Evolutionary conservation across 805 yeast genomes (phyloP), one percentile per base, ranked within the genome.

Genomic region (Lipomyces sp.): DNA sequence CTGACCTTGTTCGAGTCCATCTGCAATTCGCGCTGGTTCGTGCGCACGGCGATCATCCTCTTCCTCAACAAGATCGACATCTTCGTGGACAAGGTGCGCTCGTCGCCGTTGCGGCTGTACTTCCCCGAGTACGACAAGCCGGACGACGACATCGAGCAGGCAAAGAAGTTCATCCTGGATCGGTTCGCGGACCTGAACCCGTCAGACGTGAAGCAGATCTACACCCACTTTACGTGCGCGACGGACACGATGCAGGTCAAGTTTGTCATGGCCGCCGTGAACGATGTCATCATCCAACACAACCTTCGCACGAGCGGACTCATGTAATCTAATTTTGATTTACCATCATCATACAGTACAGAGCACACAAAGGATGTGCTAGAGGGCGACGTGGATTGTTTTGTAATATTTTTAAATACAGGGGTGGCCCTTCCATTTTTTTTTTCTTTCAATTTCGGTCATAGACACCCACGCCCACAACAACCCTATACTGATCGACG

Each of bases 171-270:
- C 64, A 84, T 91, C 64, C 95, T 86, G 63, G 71, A 72, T 37
- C 69, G 79, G 43, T 86, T 89, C 60, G 63, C 83, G 51, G 72
- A 78, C 47, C 66, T 86, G 53, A 87, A 89, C 65, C 72, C 79
- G 54, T 66, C 76, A 2, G 77, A 80, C 29, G 76, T 79, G 41
- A 79, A 82, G 57, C 91, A 89, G n/a, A 78, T 93, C 29, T 93
- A 93, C 65, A 84, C 87, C 21, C 96, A 89, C 70, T 73, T 89
- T 58, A 93, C 98, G 0, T 89, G 97, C 70, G 98, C 98, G 0
- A 93, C 98, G 0, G 98, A 93, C 66, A 80, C 95, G 0, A 74
- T 79, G 48, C 79, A 89, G 26, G 93, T 93, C 96, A 78, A 79
- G 63, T 91, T 90, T 63, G 96, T 93, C 16, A 74, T 93, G 49